Percentiles rank a stretch among this genome's conserved stretches.
Conservation (phyloP, 177 flowering plant genomes). For the Vitis hybrid region DNA sequence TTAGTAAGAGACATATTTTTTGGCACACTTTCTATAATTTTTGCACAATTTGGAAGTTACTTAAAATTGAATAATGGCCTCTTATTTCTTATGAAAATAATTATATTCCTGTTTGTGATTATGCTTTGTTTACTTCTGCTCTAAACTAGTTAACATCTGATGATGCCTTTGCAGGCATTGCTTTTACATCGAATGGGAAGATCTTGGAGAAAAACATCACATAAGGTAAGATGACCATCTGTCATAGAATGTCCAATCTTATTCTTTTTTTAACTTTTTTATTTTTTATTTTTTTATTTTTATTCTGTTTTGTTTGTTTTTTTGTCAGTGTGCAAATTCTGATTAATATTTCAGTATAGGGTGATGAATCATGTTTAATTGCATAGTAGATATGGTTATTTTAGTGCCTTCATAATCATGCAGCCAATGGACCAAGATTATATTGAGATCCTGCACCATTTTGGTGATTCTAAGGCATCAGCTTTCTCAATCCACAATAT, state of each 20-base stretch:
- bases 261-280: too few species aligned
- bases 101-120: background rate
- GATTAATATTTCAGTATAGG: slow-evolving; percentile 1
- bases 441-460: slow-evolving; percentile 66
- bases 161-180: slow-evolving; percentile 53
- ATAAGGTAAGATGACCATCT: slow-evolving; percentile 46
- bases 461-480: slow-evolving; percentile 81
- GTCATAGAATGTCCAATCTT: too few species aligned
- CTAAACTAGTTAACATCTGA: background rate
- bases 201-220: slow-evolving; percentile 73
- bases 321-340: background rate
- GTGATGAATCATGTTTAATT: slow-evolving; percentile 9
- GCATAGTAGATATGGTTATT: slow-evolving; percentile 20
- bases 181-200: slow-evolving; percentile 77
- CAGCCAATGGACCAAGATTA: slow-evolving; percentile 70
- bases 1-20: too few species aligned
- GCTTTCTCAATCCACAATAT: slow-evolving; percentile 87
- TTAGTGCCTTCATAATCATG: slow-evolving; percentile 23
- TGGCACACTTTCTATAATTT: too few species aligned
- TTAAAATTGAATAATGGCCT: too few species aligned
- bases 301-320: background rate
- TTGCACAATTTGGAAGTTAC: too few species aligned
- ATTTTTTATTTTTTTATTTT: background rate
- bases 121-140: background rate
- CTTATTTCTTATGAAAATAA: too few species aligned